Evolutionary conservation across 2,329 filamentous ascomycete species (phyloP).

Genomic region (Aspergillus pseudoterreus): DNA sequence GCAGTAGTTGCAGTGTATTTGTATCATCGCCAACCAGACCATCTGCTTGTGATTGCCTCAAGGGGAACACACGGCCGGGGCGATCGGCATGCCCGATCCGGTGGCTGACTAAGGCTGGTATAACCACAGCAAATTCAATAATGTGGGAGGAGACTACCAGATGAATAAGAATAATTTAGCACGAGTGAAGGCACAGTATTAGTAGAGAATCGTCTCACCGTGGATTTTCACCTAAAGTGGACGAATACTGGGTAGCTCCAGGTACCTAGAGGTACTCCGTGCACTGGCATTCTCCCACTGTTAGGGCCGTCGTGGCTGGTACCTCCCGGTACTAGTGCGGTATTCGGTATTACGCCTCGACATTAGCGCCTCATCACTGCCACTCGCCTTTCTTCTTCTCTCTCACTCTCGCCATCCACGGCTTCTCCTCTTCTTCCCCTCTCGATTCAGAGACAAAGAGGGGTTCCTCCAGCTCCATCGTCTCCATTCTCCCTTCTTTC

Average conservation of each 20-base stretch:
- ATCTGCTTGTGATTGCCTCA: conserved; percentile 1
- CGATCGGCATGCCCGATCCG: conserved; percentile 5
- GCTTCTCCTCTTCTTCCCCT: not conserved
- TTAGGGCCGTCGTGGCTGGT: not conserved
- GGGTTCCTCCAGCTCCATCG: conserved; percentile 1
- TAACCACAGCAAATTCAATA: no score
- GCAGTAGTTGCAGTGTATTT: not conserved
- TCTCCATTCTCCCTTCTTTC: conserved; percentile 5
- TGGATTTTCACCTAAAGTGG: no score
- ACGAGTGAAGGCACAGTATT: no score
- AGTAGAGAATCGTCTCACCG: no score
- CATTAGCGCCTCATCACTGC: not conserved
- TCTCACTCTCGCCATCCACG: conserved; percentile 1
- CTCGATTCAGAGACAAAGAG: conserved; percentile 2
- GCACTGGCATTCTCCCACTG: not conserved
- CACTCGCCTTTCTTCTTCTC: not conserved
- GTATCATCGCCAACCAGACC: not conserved
- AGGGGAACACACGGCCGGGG: not conserved
- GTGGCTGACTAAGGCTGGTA: conserved; percentile 4
- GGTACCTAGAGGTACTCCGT: not conserved
- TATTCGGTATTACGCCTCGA: not conserved
- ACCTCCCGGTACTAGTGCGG: not conserved
- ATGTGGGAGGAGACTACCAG: no score
- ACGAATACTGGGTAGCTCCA: not conserved
- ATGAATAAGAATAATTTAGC: no score